Evolutionary conservation across 768 basidiomycete genomes (phyloP), one percentile per base, ranked within the genome.

Genomic region (Gelatoporia subvermispora): DNA sequence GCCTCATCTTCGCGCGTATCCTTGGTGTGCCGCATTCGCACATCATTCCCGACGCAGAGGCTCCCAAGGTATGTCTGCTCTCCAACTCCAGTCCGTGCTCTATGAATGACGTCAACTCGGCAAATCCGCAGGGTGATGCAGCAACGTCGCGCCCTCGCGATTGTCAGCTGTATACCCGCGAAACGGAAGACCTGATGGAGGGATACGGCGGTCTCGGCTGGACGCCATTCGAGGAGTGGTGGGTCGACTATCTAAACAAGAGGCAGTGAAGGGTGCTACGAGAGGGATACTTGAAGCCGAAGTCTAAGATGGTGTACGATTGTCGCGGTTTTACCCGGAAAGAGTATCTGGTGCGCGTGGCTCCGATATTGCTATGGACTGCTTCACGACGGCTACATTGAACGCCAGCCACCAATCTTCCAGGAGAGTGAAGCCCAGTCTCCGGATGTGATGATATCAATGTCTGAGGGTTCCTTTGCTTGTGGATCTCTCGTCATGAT

Each of bases 151-250:
- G 94, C 2, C 94, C 94, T 3, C 77, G 73, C 50, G 85, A 97
- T 60, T 88, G 87, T 51, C 85, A 83, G 54, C 68, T 97, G 28
- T 84, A 86, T 53, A 85, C 85, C 11, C 72, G 72, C 45, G 85
- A 85, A 60, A 86, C 91, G n/a, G 81, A 85, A 47, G 73, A 75
- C 44, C 63, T 96, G 41, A 55, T 65, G 21, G 68, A 60, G 1
- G 57, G 63, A 2, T 68, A 69, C 35, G 71, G 73, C n/a, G 81
- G 81, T 1, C 69, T 88, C 35, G 78, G 74, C 4, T 74, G 82
- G 44, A 76, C 77, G 3, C 66, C 79, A 21, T 96, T 97, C 61
- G 88, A 85, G 61, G 79, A 84, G 53, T 95, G 93, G 92, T 96
- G 92, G 91, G 66, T 66, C 16, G 73, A 61, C 15, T 68, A 81